Base-by-base conservation (phyloP, 441 rosid species). In the Syzygium syzygioides region DNA sequence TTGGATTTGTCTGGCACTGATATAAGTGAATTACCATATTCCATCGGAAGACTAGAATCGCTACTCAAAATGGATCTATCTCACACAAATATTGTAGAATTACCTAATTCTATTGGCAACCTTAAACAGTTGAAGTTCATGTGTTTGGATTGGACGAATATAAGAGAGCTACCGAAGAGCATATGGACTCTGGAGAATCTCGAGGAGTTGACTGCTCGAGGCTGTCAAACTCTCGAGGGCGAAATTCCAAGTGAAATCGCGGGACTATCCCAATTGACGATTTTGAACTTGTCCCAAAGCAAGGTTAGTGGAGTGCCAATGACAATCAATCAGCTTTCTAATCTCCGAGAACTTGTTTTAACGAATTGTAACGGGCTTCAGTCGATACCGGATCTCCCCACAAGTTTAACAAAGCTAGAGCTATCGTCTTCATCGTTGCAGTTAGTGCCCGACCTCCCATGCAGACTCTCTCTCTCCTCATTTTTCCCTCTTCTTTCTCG, bases 301-400 rank as follows among this genome's bases (percentile, higher is more conserved):
- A 59, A 59, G 64, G 17, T 59, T 26, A 26, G 30, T 26, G 8
- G 8, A 12, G 1, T 26, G 66, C 66, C 66, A 26, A 13, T 5
- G 32, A 28, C 7, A 59, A 2, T 59, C 32, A 28, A 59, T 59
- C 66, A 30, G 1, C 66, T 59, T 13, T 59, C 15, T 28, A 13
- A 5, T 59, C 66, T 28, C 3, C 66, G 32, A 26, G 66, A 59
- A 59, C 66, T 59, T 59, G 32, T 26, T 0, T 26, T 59, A 59
- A 0, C 8, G 30, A 3, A 59, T 1, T 59, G 32, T 28, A 2
- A 13, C 0, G 3, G 4, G 18, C 18, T 54, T 41, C 45, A 5
- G 45, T 41, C 7, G 45, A 5, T 41, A 41, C 45, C 7, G 7
- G 45, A 41, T 62, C 34, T 28, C 32, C 34, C 2, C 18, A n/a